These are phyloP conservation scores for Tanacetum coccineum DNA, from an alignment of 129 eudicot genomes.

Conservation along the genomic window DNA sequence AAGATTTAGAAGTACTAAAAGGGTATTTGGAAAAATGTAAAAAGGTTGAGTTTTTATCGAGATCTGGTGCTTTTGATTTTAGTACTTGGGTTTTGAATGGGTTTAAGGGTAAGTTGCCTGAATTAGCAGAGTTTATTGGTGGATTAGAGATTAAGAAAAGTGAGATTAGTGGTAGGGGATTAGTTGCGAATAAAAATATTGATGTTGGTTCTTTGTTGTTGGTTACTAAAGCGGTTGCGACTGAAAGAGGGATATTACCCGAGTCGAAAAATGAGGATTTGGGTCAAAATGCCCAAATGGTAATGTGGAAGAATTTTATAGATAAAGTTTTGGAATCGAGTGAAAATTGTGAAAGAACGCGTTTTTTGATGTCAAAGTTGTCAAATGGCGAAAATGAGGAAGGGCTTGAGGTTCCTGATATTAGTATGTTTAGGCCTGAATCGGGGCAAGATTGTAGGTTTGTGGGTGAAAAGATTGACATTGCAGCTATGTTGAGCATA, in stretches of 20 bases:
- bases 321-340: slow-evolving; percentile 63
- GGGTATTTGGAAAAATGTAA: slow-evolving; percentile 68
- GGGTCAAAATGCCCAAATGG: slow-evolving; percentile 61
- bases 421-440: slow-evolving; percentile 60
- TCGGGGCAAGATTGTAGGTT: slow-evolving; percentile 28
- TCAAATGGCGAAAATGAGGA: slow-evolving; percentile 73
- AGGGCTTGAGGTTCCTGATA: slow-evolving; percentile 56
- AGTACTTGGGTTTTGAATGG: slow-evolving; percentile 64
- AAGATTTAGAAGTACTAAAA: slow-evolving; percentile 48
- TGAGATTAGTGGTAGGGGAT: slow-evolving; percentile 80
- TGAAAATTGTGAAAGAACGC: slow-evolving; percentile 44
- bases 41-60: slow-evolving; percentile 62
- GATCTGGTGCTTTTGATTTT: slow-evolving; percentile 75
- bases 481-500: slow-evolving; percentile 43
- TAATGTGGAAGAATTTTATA: slow-evolving; percentile 91
- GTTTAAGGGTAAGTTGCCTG: slow-evolving; percentile 67
- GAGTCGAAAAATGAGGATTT: slow-evolving; percentile 36
- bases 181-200: slow-evolving; percentile 62
- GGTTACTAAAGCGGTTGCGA: slow-evolving; percentile 74
- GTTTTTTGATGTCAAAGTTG: slow-evolving; percentile 41
- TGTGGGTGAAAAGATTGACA: slow-evolving; percentile 36
- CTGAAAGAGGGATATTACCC: slow-evolving; percentile 80
- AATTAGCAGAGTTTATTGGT: slow-evolving; percentile 79
- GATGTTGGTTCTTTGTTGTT: slow-evolving; percentile 68
- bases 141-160: slow-evolving; percentile 72